Evolutionary conservation across 306 rosid genomes (phyloP).

Genomic region (Erythrophleum fordii): DNA sequence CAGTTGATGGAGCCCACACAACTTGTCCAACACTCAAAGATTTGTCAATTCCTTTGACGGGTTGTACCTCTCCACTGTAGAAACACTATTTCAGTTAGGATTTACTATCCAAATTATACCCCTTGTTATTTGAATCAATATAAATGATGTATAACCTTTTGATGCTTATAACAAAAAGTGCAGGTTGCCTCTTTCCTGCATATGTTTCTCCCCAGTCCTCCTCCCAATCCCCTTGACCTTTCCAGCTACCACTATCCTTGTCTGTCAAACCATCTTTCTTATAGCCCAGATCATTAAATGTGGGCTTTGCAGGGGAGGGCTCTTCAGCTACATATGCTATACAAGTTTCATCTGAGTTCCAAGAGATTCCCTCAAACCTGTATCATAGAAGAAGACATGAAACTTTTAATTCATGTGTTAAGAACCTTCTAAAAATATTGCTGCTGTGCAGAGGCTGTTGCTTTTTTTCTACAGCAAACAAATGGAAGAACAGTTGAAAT

Average conservation of each 20-base stretch:
- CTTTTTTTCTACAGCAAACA: background rate
- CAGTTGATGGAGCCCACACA: conserved; percentile 79
- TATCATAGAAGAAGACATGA: conserved; percentile 33
- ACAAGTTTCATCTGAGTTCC: conserved; percentile 77
- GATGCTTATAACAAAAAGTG: conserved; percentile 70
- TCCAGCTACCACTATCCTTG: conserved; percentile 77
- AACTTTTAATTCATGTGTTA: background rate
- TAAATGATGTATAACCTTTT: conserved; percentile 54
- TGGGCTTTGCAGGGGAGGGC: conserved; percentile 79
- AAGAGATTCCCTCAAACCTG: conserved; percentile 97
- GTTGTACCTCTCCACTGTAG: conserved; percentile 78
- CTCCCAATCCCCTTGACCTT: conserved; percentile 89
- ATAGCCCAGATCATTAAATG: conserved; percentile 72
- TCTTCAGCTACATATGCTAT: conserved; percentile 93
- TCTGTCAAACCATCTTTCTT: conserved; percentile 61
- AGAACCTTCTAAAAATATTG: conserved; percentile 11
- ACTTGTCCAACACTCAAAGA: conserved; percentile 93
- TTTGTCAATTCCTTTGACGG: conserved; percentile 71
- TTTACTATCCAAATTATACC: background rate
- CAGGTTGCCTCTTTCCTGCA: conserved; percentile 92
- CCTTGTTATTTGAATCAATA: background rate
- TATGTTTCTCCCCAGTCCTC: conserved; percentile 98
- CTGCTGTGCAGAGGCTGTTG: background rate
- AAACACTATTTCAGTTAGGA: conserved; percentile 33
- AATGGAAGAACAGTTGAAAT: conserved; percentile 11